phyloP scores from a whole-genome alignment of 345 rosid species.

The Triadica sebifera region DNA sequence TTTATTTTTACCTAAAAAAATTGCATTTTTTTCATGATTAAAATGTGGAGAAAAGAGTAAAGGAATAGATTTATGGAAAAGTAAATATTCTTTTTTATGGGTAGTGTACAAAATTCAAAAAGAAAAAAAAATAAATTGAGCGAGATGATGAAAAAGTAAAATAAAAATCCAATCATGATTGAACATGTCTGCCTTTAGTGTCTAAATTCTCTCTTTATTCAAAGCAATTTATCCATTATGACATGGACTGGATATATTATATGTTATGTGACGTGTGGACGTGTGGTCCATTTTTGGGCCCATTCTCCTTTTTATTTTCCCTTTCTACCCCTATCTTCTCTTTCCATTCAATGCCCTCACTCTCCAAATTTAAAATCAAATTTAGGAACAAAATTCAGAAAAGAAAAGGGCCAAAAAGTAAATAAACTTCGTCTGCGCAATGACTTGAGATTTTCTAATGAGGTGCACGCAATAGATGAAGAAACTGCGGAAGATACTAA shows the following conservation, averaged over 20 bases:
- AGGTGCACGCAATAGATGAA: no score
- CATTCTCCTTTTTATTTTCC: not conserved
- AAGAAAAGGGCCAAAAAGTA: no score
- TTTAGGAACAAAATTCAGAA: no score
- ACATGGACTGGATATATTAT: not conserved
- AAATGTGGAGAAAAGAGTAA: no score
- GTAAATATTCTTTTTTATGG: conserved; percentile 2
- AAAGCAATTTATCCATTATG: conserved; percentile 15
- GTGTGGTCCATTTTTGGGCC: conserved; percentile 1
- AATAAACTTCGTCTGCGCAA: no score
- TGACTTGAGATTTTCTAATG: no score
- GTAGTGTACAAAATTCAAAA: not conserved
- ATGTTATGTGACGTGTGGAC: conserved; percentile 14
- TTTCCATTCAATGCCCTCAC: not conserved
- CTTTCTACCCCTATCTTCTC: not conserved
- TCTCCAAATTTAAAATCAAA: no score
- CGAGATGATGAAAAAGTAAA: not conserved
- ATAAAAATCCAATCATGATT: conserved; percentile 24
- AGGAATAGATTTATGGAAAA: not conserved
- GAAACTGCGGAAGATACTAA: no score
- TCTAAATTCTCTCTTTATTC: not conserved
- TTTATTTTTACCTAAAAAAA: no score
- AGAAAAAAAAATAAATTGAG: not conserved
- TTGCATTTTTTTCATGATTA: no score
- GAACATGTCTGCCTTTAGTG: conserved; percentile 17